phyloP scores from a whole-genome alignment of 495 filamentous ascomycete genomes.

The Penicillium alfredii region DNA sequence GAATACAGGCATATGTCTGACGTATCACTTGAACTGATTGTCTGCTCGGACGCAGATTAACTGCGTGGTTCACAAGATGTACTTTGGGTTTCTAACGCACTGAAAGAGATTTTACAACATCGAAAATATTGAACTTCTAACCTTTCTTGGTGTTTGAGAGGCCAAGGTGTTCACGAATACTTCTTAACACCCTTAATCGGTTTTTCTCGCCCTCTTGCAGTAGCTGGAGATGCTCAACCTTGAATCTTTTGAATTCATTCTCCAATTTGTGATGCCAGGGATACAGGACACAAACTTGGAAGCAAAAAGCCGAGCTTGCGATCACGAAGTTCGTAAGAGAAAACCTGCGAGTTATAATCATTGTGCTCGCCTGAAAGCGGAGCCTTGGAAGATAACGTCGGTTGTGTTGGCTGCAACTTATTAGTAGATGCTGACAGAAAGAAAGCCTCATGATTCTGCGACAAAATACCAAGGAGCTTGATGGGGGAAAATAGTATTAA shows the following conservation, averaged over 20 bases:
- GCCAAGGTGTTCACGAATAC: constrained; percentile 8
- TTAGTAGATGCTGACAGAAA: too few species aligned
- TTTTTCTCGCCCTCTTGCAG: constrained; percentile 18
- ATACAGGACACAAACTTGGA: constrained; percentile 61
- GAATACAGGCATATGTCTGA: too few species aligned
- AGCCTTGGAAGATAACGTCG: too few species aligned
- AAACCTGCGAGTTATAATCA: constrained; percentile 52
- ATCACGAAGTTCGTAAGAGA: constrained; percentile 58
- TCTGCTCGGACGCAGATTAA: too few species aligned
- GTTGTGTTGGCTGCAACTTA: too few species aligned
- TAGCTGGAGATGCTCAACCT: constrained; percentile 44
- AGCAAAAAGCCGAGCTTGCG: constrained; percentile 52
- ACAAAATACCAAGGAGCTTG: too few species aligned
- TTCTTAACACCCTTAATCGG: constrained; percentile 9
- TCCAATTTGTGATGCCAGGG: constrained; percentile 62
- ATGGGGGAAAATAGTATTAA: too few species aligned
- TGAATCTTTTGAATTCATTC: constrained; percentile 51
- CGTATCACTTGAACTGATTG: too few species aligned
- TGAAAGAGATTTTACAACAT: too few species aligned
- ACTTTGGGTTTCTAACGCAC: too few species aligned
- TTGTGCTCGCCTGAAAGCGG: constrained; percentile 19
- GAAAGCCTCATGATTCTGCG: too few species aligned
- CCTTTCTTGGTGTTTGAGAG: constrained; percentile 1
- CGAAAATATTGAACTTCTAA: not conserved
- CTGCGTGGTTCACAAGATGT: too few species aligned